Base-by-base conservation (phyloP, 352 stramenopile species). In the Phytopythium mirpurense region DNA sequence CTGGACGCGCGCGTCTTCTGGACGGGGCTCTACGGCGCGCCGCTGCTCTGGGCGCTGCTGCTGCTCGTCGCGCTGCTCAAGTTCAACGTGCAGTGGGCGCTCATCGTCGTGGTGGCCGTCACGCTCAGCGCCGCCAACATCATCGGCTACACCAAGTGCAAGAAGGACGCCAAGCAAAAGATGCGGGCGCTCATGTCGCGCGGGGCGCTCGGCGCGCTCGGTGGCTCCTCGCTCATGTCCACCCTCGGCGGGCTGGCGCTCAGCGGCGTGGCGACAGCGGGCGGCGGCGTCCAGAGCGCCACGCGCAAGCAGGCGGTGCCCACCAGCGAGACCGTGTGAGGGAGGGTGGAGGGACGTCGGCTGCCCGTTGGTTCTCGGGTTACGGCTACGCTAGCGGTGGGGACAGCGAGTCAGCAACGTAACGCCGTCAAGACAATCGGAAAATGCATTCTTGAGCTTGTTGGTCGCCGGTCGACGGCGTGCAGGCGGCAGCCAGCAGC, bases 121-220 rank as follows among this genome's bases (percentile, higher is more conserved):
- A 76, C 89, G 16, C 78, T 99, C 29, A 96, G 74, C 49, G 70
- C 59, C 26, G 94, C 95, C 44, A 99, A 99, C 72, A 98, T 99
- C 44, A 97, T 98, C 63, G 97, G 97, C 27, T 99, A 99, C 80
- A 98, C 96, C 54, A 97, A 98, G 62, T 98, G 96, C 72, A 97
- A 93, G 74, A 93, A 96, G 48, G 83, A 94, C 59, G 83, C 83
- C 49, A 88, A 85, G 51, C 64, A 87, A 37, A 92, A 91, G 59
- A 91, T 94, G 79, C 73, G 89, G 56, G 78, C 72, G 31, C 58
- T 94, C 41, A 89, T 94, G 75, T 87, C 83, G 16, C 63, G 84
- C 34, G 79, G 83, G 18, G 83, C 83, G 1, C 57, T 94, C 21
- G 82, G 81, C 11, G 81, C 79, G 15, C 65, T 92, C 19, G 62